Conservation (phyloP, 148 eudicot species). For the Rhododendron williamsianum region DNA sequence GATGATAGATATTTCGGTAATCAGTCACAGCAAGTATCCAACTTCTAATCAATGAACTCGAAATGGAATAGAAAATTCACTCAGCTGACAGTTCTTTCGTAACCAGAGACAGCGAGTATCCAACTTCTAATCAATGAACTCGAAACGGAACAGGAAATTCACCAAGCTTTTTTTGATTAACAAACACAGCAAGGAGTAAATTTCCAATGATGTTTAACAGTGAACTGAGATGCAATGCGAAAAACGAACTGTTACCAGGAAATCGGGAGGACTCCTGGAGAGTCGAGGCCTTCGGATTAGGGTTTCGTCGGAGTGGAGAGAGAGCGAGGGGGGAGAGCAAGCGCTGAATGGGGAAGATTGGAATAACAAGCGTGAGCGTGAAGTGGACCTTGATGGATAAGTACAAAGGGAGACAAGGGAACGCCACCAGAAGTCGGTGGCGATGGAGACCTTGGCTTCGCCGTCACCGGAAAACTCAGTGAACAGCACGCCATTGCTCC, state of each 20-base stretch:
- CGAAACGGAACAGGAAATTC: background rate
- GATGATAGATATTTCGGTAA: too few relatives aligned
- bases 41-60: too few relatives aligned
- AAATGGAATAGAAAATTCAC: too few relatives aligned
- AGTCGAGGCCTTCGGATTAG: constrained; percentile 13
- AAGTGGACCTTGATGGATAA: constrained; percentile 6
- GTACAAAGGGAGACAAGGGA: background rate
- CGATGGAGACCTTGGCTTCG: constrained; percentile 14
- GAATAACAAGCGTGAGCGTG: background rate
- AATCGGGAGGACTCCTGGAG: constrained; percentile 7
- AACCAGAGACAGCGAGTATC: background rate
- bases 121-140: background rate
- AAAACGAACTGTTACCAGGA: constrained; percentile 20
- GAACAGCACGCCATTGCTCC: constrained; percentile 27
- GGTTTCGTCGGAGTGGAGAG: background rate
- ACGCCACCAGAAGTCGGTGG: constrained; percentile 29
- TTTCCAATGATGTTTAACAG: background rate
- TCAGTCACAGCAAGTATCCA: too few relatives aligned
- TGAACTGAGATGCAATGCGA: background rate
- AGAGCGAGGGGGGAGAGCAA: constrained; percentile 4
- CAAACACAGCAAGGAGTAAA: background rate
- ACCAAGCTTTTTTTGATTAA: background rate
- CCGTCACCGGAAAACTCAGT: constrained; percentile 10
- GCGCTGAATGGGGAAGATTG: constrained; percentile 4
- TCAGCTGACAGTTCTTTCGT: too few relatives aligned